Conservation (phyloP, 169 alveolate genomes). For the Perkinsus marinus region DNA sequence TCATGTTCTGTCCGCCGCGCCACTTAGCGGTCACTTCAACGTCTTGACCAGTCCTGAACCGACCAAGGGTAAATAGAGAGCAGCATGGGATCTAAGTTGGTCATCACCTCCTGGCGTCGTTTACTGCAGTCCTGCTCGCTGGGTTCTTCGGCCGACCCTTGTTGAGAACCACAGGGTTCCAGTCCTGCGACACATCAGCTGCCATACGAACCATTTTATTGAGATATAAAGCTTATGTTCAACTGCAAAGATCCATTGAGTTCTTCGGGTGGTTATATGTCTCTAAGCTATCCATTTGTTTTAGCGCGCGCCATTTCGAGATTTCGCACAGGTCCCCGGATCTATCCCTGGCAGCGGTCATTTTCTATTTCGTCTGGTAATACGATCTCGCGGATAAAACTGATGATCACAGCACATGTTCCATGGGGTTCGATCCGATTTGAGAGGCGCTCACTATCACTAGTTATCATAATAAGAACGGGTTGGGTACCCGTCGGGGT, state of each 20-base stretch:
- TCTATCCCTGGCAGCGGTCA: not conserved
- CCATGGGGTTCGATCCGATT: too few relatives aligned
- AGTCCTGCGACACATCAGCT: not conserved
- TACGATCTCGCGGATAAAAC: too few relatives aligned
- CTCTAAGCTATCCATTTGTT: not conserved
- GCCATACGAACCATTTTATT: not conserved
- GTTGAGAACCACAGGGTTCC: not conserved
- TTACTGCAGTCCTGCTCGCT: not conserved
- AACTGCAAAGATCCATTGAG: not conserved
- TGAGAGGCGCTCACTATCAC: too few relatives aligned
- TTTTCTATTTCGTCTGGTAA: not conserved
- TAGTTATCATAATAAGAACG: too few relatives aligned
- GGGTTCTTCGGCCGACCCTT: not conserved
- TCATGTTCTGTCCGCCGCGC: not conserved
- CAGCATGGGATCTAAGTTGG: not conserved
- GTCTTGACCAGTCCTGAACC: not conserved
- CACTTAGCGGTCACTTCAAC: not conserved
- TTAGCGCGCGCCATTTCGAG: not conserved
- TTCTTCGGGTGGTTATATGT: not conserved
- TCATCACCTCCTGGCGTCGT: not conserved
- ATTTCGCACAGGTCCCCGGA: not conserved
- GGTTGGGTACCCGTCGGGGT: too few relatives aligned
- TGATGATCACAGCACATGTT: too few relatives aligned
- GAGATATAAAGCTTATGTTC: not conserved
- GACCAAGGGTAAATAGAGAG: not conserved